A percentile compares a stretch with the other conserved stretches of the same genome.
phyloP scores from a whole-genome alignment of 352 stramenopile species.

The Pythium volutum region DNA sequence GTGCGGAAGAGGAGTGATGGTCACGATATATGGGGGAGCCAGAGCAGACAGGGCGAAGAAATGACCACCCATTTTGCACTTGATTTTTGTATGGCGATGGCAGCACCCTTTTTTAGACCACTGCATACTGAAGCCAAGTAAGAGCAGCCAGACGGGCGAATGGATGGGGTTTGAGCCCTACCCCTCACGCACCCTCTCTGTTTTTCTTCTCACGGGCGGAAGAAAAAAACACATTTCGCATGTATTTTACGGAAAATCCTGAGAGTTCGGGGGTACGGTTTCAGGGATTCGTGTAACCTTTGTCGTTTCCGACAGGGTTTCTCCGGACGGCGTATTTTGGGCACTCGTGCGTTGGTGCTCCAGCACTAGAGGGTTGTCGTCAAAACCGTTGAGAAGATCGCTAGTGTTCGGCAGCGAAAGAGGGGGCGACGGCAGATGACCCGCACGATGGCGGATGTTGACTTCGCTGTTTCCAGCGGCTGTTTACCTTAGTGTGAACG shows the following conservation, averaged over 20 bases:
- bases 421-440: not conserved
- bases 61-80: not conserved
- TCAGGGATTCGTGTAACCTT: constrained; percentile 1
- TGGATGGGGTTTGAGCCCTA: constrained; percentile 1
- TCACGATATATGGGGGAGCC: not conserved
- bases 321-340: too few species aligned
- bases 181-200: constrained; percentile 19
- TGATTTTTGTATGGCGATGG: constrained; percentile 1
- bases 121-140: constrained; percentile 4
- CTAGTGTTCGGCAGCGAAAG: not conserved
- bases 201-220: constrained; percentile 3
- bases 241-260: constrained; percentile 13
- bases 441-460: not conserved
- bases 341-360: too few species aligned
- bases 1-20: constrained; percentile 8
- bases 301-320: not conserved
- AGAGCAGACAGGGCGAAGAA: constrained; percentile 6
- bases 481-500: too few species aligned
- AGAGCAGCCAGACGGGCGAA: constrained; percentile 3
- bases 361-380: too few species aligned
- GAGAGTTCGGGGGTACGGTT: not conserved
- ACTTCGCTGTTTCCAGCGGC: too few species aligned
- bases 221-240: not conserved
- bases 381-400: too few species aligned
- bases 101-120: constrained; percentile 11